Evolutionary conservation across 176 grass and related monocot species (phyloP).

Genomic region (Hsuehochloa calcarea): DNA sequence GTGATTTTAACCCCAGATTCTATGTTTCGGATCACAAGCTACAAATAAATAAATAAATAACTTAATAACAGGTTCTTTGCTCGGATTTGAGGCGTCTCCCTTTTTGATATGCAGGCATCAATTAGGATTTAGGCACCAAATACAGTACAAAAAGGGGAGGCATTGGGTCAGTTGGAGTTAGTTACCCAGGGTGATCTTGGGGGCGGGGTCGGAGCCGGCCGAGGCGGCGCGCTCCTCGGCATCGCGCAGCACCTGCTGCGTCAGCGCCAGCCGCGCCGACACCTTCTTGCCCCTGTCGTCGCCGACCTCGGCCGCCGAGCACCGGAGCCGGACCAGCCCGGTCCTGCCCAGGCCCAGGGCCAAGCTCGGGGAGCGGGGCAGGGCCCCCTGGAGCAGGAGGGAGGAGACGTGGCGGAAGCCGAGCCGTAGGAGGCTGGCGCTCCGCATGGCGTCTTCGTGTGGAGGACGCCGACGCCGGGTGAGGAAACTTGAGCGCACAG

Average conservation of each 20-base stretch:
- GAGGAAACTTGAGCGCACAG: constrained; percentile 10
- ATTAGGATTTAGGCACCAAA: not conserved
- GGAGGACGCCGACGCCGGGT: not conserved
- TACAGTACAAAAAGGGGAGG: not conserved
- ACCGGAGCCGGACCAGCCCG: constrained; percentile 29
- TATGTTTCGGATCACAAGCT: not conserved
- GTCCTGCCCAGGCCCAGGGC: constrained; percentile 1
- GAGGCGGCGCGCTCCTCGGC: constrained; percentile 70
- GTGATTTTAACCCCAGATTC: not conserved
- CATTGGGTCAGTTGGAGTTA: not conserved
- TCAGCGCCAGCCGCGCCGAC: constrained; percentile 66
- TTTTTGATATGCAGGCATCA: not conserved
- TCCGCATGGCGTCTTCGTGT: constrained; percentile 31
- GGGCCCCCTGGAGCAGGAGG: constrained; percentile 3
- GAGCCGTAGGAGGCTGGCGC: constrained; percentile 35
- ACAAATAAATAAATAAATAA: not conserved
- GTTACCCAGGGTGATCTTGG: constrained; percentile 76
- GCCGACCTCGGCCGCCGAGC: constrained; percentile 49
- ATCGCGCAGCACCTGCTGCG: constrained; percentile 72
- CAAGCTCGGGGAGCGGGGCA: not conserved
- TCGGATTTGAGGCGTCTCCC: not conserved
- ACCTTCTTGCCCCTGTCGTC: constrained; percentile 53
- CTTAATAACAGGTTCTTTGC: not conserved
- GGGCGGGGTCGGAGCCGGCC: constrained; percentile 60
- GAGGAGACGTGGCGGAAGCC: constrained; percentile 29